Percentiles rank a stretch among this genome's conserved stretches.
These are phyloP conservation scores for Scenedesmus sp. DNA, from an alignment of 163 green algal species.

Conservation along the genomic window DNA sequence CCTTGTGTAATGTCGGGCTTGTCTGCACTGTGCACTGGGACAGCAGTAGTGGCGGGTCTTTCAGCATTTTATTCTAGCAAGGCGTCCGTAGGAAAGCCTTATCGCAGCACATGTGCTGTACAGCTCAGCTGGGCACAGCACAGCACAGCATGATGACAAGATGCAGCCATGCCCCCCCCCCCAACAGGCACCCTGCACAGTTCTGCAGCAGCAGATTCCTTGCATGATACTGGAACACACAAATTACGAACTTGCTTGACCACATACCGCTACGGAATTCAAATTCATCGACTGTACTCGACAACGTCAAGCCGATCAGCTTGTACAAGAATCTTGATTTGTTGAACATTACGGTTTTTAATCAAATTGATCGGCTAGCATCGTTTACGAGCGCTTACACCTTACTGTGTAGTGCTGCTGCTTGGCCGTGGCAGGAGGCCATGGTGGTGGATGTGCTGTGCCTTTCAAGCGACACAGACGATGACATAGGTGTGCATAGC, in stretches of 20 bases:
- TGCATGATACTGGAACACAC: no score
- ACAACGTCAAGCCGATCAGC: no score
- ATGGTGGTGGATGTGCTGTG: constrained; percentile 2
- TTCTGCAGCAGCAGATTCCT: no score
- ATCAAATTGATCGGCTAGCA: background rate
- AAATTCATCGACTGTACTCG: background rate
- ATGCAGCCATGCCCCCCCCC: background rate
- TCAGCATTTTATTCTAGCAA: no score
- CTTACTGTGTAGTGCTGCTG: no score
- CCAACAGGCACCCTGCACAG: no score
- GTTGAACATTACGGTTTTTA: no score
- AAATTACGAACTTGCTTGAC: no score
- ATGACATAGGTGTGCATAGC: background rate
- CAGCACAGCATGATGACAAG: background rate
- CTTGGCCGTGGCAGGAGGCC: background rate
- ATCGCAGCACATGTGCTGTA: background rate
- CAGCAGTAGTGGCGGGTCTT: no score
- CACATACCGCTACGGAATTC: background rate
- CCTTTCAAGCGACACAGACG: background rate
- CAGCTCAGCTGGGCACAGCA: background rate
- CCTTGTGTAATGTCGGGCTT: no score
- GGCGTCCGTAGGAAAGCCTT: background rate
- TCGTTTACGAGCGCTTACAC: background rate
- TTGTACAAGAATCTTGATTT: no score
- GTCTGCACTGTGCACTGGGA: no score